Evolutionary conservation across 768 basidiomycete genomes (phyloP).

Genomic region (Podaxis sp.): DNA sequence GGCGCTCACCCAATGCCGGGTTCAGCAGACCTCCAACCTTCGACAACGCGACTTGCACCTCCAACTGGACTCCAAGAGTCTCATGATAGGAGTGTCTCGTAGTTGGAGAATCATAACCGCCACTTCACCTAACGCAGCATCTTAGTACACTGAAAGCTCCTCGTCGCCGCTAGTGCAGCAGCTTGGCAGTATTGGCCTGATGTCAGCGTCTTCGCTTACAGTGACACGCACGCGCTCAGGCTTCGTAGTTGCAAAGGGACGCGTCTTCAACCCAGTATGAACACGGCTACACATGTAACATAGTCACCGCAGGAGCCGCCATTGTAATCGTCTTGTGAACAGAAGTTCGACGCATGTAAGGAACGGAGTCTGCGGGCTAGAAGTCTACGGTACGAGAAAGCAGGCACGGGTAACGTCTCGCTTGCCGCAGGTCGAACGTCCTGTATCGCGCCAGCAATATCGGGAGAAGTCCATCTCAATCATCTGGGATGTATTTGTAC

Average conservation of each 20-base stretch:
- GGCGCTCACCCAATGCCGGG: neutral
- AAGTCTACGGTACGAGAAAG: neutral
- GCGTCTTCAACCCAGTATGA: neutral
- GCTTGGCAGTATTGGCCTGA: constrained; percentile 15
- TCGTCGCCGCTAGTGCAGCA: constrained; percentile 14
- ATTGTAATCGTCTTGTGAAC: neutral
- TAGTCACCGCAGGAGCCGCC: neutral
- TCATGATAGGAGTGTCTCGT: constrained; percentile 26
- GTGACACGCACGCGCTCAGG: neutral
- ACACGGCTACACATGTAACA: neutral
- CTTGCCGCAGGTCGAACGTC: constrained; percentile 3
- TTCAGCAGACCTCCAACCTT: neutral
- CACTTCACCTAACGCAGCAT: constrained; percentile 36
- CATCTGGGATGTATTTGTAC: neutral
- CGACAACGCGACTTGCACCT: neutral
- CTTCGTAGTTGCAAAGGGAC: neutral
- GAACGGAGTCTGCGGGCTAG: neutral
- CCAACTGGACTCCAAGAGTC: constrained; percentile 16
- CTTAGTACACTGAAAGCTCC: constrained; percentile 31
- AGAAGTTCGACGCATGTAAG: neutral
- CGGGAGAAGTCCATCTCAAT: too few species aligned
- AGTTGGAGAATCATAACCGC: constrained; percentile 30
- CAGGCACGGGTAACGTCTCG: neutral
- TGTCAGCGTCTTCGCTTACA: neutral
- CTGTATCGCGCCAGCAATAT: neutral